Evolutionary conservation across 805 yeast genomes (phyloP), one percentile per base, ranked within the genome.

Genomic region (Lipomyces oligophaga): DNA sequence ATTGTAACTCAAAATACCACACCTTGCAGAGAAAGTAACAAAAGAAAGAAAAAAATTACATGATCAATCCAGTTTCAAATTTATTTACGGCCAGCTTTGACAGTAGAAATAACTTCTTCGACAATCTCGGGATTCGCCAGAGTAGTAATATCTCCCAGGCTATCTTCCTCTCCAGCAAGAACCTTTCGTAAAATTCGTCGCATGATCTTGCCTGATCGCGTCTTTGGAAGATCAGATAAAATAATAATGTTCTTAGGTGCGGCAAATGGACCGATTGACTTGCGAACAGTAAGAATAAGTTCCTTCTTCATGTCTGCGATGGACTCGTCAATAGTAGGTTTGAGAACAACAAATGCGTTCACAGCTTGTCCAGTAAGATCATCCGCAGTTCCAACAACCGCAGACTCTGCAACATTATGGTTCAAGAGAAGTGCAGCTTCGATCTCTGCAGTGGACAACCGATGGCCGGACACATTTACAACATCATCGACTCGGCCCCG

Each of bases 401-500:
- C 98, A 60, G 90, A 74, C 72, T 93, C 98, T 37, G 87, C 83
- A 43, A 93, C 96, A 57, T 77, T 73, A 30, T 74, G 73, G 70
- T 86, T 87, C 63, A 83, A 88, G 56, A 80, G 75, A 60, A 89
- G 73, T 30, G 95, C 93, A 35, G 96, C 83, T 71, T 93, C 98
- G 60, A 93, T 93, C 72, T 93, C 98, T 20, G 97, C 94, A 37
- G 98, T 90, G n/a, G 97, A 87, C 58, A 93, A 76, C 69, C 98
- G 82, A 71, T 93, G 98, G 58, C 98, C 98, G 43, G 95, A 83
- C 32, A 93, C 97, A 64, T 93, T 93, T 58, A 90, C 98, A 49
- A 93, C 97, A 63, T 93, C 98, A 67, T 93, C 97, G 55, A 93
- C 97, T 69, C 98, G 83, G 62, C 98, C 98, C 68, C 90, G 79